A percentile compares a stretch with the other conserved stretches of the same genome.
Conservation (phyloP, 495 filamentous ascomycete species). For the Tuber magnatum region DNA sequence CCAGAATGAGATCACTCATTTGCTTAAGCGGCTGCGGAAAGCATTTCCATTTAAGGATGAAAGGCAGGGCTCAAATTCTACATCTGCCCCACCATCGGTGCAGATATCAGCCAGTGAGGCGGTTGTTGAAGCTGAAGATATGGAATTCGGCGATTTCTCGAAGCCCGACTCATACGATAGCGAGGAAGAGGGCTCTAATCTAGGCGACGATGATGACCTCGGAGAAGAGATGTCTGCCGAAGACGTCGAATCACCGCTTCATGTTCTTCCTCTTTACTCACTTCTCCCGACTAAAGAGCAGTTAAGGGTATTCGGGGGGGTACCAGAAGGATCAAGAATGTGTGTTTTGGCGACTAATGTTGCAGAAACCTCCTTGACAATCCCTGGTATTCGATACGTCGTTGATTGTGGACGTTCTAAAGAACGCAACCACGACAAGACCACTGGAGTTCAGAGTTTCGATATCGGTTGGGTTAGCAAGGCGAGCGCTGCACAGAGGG, state of each 20-base stretch:
- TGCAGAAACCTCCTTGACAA: conserved; percentile 93
- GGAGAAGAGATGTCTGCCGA: conserved; percentile 45
- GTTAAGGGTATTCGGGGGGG: conserved; percentile 81
- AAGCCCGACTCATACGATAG: conserved; percentile 42
- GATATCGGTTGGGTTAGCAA: conserved; percentile 96
- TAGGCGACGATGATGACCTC: conserved; percentile 50
- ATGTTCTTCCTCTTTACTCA: conserved; percentile 87
- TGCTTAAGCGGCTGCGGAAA: conserved; percentile 69
- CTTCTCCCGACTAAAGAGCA: conserved; percentile 91
- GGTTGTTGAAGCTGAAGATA: conserved; percentile 75
- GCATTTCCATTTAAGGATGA: conserved; percentile 55
- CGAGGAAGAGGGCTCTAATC: conserved; percentile 45
- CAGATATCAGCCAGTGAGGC: conserved; percentile 69
- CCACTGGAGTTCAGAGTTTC: conserved; percentile 89
- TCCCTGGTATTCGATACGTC: conserved; percentile 91
- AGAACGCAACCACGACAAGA: conserved; percentile 74
- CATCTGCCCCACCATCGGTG: conserved; percentile 56
- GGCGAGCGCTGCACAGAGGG: conserved; percentile 85
- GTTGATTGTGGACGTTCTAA: conserved; percentile 91
- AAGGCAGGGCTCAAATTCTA: conserved; percentile 43
- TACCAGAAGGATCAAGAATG: conserved; percentile 74
- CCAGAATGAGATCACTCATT: conserved; percentile 74
- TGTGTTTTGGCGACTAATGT: conserved; percentile 95
- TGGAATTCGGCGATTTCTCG: conserved; percentile 63
- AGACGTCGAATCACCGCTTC: conserved; percentile 49